Percentiles rank a stretch among this genome's conserved stretches.
phyloP scores from a whole-genome alignment of 2,329 filamentous ascomycete species.

The Aspergillus tanneri region DNA sequence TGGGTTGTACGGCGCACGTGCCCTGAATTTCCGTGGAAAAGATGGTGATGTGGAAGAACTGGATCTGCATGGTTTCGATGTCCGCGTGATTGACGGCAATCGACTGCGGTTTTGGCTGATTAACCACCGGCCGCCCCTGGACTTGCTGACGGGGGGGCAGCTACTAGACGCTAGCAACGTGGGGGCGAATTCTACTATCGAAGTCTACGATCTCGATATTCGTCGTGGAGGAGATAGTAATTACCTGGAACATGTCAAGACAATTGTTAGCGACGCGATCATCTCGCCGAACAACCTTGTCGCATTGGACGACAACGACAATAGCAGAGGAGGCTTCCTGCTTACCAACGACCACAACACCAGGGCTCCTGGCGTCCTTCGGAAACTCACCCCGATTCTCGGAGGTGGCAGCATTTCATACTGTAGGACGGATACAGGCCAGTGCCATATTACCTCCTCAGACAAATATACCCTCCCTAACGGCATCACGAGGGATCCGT shows the following conservation, averaged over 20 bases:
- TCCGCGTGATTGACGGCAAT: background rate
- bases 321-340: background rate
- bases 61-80: slow-evolving; percentile 1
- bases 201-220: background rate
- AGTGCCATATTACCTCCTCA: background rate
- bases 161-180: background rate
- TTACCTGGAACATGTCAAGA: background rate
- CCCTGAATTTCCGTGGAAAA: background rate
- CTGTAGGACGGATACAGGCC: background rate
- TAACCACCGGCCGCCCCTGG: background rate
- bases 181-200: slow-evolving; percentile 1
- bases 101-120: slow-evolving; percentile 3
- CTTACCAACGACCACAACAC: slow-evolving; percentile 3
- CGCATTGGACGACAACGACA: background rate
- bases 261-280: background rate
- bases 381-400: background rate
- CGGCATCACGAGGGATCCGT: background rate
- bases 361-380: background rate
- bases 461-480: background rate
- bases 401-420: slow-evolving; percentile 1
- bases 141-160: background rate
- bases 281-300: slow-evolving; percentile 3
- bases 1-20: background rate
- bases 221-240: background rate
- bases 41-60: background rate